Evolutionary conservation across 164 flowering plant species (phyloP).

Genomic region (Taxillus chinensis): DNA sequence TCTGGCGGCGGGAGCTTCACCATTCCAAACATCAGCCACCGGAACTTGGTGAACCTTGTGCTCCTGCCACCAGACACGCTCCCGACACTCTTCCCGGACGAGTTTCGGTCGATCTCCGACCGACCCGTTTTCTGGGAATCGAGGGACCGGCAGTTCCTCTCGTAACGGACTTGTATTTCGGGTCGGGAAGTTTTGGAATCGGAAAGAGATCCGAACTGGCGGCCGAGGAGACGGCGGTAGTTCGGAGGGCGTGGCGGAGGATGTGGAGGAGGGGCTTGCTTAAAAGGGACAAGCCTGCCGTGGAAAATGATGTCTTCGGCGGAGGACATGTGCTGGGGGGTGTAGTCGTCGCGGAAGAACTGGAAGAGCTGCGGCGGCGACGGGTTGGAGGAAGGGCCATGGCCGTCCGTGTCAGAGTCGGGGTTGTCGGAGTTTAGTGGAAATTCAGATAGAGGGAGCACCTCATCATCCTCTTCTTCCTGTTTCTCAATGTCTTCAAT

Average conservation of each 20-base stretch:
- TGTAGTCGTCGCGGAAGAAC: constrained; percentile 23
- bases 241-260: background rate
- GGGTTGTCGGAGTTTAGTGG: constrained; percentile 10
- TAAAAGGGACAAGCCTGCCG: constrained; percentile 44
- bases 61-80: background rate
- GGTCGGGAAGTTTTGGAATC: constrained; percentile 16
- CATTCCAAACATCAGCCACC: constrained; percentile 38
- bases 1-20: constrained; percentile 47
- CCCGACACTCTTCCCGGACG: constrained; percentile 7
- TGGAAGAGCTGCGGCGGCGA: constrained; percentile 30
- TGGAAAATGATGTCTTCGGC: constrained; percentile 55
- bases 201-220: constrained; percentile 27
- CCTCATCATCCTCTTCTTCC: constrained; percentile 14
- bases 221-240: background rate
- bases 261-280: background rate
- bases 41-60: constrained; percentile 14
- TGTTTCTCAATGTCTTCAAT: too few species aligned
- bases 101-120: constrained; percentile 5
- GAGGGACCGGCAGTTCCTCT: constrained; percentile 28
- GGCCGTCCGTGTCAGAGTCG: background rate
- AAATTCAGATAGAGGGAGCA: constrained; percentile 23
- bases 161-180: constrained; percentile 1
- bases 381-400: constrained; percentile 10
- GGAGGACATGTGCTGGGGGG: constrained; percentile 21
- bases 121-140: constrained; percentile 15